These are phyloP conservation scores for Nidularia sp. DNA, from an alignment of 768 basidiomycete genomes.

Conservation along the genomic window DNA sequence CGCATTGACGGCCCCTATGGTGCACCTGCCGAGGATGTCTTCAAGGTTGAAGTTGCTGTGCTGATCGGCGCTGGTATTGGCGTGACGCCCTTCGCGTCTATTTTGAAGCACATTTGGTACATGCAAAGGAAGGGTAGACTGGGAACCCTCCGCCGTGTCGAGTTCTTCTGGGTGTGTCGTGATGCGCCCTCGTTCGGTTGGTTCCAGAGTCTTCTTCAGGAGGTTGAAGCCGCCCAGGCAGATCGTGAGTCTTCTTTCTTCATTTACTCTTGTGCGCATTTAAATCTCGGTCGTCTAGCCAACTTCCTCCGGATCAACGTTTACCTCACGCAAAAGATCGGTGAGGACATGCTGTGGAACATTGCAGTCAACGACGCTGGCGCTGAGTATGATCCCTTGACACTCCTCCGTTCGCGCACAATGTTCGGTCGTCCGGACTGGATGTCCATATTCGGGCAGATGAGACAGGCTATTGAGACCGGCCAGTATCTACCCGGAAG, in stretches of 20 bases:
- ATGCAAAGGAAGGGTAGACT: slow-evolving; percentile 74
- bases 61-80: slow-evolving; percentile 93
- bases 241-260: slow-evolving; percentile 60
- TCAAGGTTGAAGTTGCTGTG: slow-evolving; percentile 82
- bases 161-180: slow-evolving; percentile 93
- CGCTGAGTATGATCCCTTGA: slow-evolving; percentile 84
- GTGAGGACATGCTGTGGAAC: slow-evolving; percentile 88
- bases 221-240: slow-evolving; percentile 84
- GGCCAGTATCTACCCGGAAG: slow-evolving; percentile 81
- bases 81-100: slow-evolving; percentile 93
- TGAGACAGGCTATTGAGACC: slow-evolving; percentile 74
- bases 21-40: slow-evolving; percentile 90
- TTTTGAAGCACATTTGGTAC: slow-evolving; percentile 96
- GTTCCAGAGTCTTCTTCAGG: slow-evolving; percentile 88
- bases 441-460: slow-evolving; percentile 71
- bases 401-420: slow-evolving; percentile 82
- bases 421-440: slow-evolving; percentile 93
- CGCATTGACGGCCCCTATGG: slow-evolving; percentile 92
- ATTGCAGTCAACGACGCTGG: slow-evolving; percentile 85
- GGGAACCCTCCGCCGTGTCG: slow-evolving; percentile 80
- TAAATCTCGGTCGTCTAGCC: slow-evolving; percentile 39
- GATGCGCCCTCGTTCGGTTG: slow-evolving; percentile 97
- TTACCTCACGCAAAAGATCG: slow-evolving; percentile 84
- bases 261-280: slow-evolving; percentile 4
- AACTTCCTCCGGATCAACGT: slow-evolving; percentile 92